A percentile compares a stretch with the other conserved stretches of the same genome.
phyloP scores from a whole-genome alignment of 2,329 filamentous ascomycete genomes.

The Paraconiothyrium brasiliense region DNA sequence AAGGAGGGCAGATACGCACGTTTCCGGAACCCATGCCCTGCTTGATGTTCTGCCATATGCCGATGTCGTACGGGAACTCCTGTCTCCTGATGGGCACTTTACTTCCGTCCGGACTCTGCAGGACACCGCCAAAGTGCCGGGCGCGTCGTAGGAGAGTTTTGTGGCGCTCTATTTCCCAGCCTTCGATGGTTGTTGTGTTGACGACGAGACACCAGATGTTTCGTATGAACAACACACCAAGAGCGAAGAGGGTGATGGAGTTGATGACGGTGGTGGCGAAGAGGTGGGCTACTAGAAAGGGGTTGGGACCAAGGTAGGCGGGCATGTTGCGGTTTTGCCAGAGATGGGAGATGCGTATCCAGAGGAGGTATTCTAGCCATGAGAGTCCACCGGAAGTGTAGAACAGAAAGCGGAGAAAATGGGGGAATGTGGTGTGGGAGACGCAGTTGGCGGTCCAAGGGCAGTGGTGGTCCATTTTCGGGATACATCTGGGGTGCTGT shows the following conservation, averaged over 20 bases:
- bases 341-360: conserved; percentile 65
- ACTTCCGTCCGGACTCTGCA: conserved; percentile 64
- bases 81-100: conserved; percentile 67
- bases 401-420: conserved; percentile 81
- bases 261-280: conserved; percentile 68
- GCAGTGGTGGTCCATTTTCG: conserved; percentile 88
- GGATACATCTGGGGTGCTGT: conserved; percentile 67
- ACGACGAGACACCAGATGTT: conserved; percentile 66
- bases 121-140: conserved; percentile 63
- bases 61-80: conserved; percentile 85
- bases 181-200: conserved; percentile 83
- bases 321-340: conserved; percentile 74
- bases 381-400: conserved; percentile 72
- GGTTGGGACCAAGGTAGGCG: conserved; percentile 73
- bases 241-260: conserved; percentile 67
- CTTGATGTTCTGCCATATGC: conserved; percentile 76
- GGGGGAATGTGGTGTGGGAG: conserved; percentile 80
- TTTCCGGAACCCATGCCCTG: conserved; percentile 79
- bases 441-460: conserved; percentile 88
- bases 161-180: conserved; percentile 70
- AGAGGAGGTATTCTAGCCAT: conserved; percentile 71
- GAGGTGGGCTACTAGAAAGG: conserved; percentile 67
- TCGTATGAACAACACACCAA: conserved; percentile 72
- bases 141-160: conserved; percentile 56
- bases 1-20: conserved; percentile 23